Base-by-base conservation (phyloP, 805 yeast species). In the Yamadazyma endophytica region DNA sequence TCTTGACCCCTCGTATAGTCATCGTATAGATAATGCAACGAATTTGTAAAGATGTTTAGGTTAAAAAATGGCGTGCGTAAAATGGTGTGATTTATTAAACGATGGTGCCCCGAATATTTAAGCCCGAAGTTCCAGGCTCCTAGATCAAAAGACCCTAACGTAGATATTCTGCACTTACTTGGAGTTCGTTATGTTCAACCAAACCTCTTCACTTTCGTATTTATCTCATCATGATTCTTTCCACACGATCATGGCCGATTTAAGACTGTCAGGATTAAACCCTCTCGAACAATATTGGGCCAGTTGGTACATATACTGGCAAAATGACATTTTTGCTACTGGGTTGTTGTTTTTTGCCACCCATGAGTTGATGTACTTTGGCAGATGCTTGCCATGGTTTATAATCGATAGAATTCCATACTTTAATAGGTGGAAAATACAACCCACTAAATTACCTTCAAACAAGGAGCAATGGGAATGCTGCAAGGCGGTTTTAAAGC, bases 401-500 rank as follows among this genome's bases (percentile, higher is more conserved):
- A 73, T 90, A 42, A 75, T 90, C 44, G 97, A 89, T 58, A 70
- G 74, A 49, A 77, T 88, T 37, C 94, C 95, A 23, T 85, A 73
- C 55, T 92, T 90, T 73, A 75, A 79, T 50, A 77, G 73, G 58
- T 90, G 76, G 70, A 90, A 90, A 64, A 82, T 92, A 47, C 98
- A 90, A 68, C 88, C 86, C 28, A 75, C 82, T 24, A 86, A 86
- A 56, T 61, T 81, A 33, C 96, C 96, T 24, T 68, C 84, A 28
- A 72, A 74, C 38, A 71, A 73, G 54, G 96, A 90, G 64, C 97
- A 90, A 58, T 78, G 94, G 89, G 88, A 85, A 59, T 90, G 98
- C 61, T 68, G 86, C 47, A 83, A 85, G 58, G 67, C 83, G 17
- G 97, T 90, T 19, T 63, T 92, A 34, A 73, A 78, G 29, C 82